These are phyloP conservation scores for Luvunga scandens DNA, from an alignment of 345 rosid species.

Conservation along the genomic window DNA sequence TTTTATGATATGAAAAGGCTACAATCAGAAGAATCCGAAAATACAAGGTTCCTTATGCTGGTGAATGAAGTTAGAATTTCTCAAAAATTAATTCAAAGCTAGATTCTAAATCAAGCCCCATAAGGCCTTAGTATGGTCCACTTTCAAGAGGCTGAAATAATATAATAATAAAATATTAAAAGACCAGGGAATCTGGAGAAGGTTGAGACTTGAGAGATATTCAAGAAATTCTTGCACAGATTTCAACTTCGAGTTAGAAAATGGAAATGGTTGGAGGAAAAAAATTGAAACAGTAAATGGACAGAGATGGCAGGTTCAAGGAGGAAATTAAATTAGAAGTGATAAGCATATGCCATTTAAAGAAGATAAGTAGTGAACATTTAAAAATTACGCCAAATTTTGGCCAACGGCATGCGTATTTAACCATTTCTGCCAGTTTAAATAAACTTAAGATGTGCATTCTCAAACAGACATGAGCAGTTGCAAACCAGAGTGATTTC, in stretches of 20 bases:
- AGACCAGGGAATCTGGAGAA: neutral
- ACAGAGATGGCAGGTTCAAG: no score
- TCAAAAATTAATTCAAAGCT: neutral
- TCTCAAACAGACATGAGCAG: neutral
- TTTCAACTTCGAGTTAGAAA: neutral
- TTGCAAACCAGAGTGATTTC: neutral
- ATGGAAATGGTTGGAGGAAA: no score
- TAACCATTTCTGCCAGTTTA: no score
- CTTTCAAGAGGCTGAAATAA: neutral
- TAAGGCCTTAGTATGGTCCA: neutral
- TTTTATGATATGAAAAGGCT: neutral
- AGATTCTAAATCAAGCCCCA: neutral
- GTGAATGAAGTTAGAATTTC: neutral
- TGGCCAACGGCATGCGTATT: no score
- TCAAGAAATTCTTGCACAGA: no score
- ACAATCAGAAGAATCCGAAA: neutral
- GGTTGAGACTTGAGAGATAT: neutral
- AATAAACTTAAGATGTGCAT: no score
- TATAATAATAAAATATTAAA: neutral
- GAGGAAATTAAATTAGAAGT: no score
- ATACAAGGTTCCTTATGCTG: neutral
- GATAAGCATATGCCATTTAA: no score
- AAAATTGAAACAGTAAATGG: no score
- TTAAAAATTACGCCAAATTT: no score
- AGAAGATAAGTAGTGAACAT: no score